Conservation (phyloP, 2,329 filamentous ascomycete species). For the Apiospora malaysiana region DNA sequence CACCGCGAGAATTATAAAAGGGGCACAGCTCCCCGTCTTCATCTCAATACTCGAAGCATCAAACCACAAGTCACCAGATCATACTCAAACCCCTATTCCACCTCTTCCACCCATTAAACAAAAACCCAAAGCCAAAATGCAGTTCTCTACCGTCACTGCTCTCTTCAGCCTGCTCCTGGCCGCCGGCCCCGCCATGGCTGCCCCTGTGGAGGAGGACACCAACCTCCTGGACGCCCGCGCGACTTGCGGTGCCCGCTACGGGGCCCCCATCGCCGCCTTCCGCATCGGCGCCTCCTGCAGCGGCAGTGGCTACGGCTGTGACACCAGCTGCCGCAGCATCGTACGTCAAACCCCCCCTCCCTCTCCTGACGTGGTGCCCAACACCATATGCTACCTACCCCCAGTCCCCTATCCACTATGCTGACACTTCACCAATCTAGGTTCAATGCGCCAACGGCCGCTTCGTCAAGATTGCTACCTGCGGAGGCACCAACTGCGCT, state of each 20-base stretch:
- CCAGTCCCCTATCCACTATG: neutral
- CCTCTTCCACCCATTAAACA: neutral
- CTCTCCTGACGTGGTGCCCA: too few species aligned
- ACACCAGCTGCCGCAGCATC: conserved; percentile 27
- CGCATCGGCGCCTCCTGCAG: conserved; percentile 28
- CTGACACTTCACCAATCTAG: conserved; percentile 16
- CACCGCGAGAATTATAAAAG: neutral
- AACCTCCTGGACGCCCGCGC: conserved; percentile 23
- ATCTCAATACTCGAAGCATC: neutral
- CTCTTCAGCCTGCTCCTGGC: conserved; percentile 27
- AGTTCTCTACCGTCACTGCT: conserved; percentile 3
- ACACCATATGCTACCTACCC: too few species aligned
- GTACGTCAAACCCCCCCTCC: conserved; percentile 19
- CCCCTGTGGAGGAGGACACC: conserved; percentile 18
- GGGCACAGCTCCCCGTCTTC: neutral
- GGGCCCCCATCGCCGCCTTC: conserved; percentile 27
- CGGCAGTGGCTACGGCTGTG: conserved; percentile 27
- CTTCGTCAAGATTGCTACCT: conserved; percentile 29
- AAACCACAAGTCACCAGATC: neutral
- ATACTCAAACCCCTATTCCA: neutral
- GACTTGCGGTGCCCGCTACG: conserved; percentile 28
- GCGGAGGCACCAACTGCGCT: conserved; percentile 27
- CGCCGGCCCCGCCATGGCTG: conserved; percentile 25
- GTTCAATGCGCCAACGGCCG: conserved; percentile 29
- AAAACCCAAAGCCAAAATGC: neutral